Conservation (phyloP, 148 eudicot genomes). For the Tetragonia tetragonoides region DNA sequence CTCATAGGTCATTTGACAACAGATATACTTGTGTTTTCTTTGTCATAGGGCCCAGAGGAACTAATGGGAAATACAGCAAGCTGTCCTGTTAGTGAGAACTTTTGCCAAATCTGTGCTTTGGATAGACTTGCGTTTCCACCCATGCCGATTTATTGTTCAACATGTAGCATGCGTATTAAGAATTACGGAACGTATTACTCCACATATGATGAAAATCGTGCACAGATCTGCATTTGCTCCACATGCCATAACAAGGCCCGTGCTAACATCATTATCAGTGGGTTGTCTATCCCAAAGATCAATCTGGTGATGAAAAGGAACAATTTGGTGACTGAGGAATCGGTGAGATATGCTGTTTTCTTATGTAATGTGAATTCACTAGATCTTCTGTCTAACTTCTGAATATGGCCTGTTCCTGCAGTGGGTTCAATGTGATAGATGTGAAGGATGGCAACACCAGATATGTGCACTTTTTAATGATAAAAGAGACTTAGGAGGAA, state of each 20-base stretch:
- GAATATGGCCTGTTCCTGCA: slow-evolving; percentile 33
- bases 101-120: slow-evolving; percentile 63
- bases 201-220: slow-evolving; percentile 43
- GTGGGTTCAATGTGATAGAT: slow-evolving; percentile 96
- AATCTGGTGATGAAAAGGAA: slow-evolving; percentile 47
- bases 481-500: slow-evolving; percentile 60
- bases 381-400: slow-evolving; percentile 13
- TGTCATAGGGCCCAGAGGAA: slow-evolving; percentile 33
- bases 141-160: slow-evolving; percentile 67
- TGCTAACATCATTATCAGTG: slow-evolving; percentile 43
- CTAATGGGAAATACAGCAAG: slow-evolving; percentile 27
- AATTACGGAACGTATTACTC: slow-evolving; percentile 41
- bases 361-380: slow-evolving; percentile 3
- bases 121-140: slow-evolving; percentile 56
- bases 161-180: slow-evolving; percentile 60
- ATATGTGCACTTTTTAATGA: slow-evolving; percentile 80
- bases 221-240: slow-evolving; percentile 52
- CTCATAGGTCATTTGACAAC: background rate
- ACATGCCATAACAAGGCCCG: slow-evolving; percentile 50
- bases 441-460: slow-evolving; percentile 90
- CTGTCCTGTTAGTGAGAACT: slow-evolving; percentile 37
- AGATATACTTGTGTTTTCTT: background rate
- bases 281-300: slow-evolving; percentile 46
- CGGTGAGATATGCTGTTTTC: slow-evolving; percentile 39
- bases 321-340: slow-evolving; percentile 59